A percentile compares a stretch with the other conserved stretches of the same genome.
Conservation (phyloP, 352 stramenopile species). For the Globisporangium canariense region DNA sequence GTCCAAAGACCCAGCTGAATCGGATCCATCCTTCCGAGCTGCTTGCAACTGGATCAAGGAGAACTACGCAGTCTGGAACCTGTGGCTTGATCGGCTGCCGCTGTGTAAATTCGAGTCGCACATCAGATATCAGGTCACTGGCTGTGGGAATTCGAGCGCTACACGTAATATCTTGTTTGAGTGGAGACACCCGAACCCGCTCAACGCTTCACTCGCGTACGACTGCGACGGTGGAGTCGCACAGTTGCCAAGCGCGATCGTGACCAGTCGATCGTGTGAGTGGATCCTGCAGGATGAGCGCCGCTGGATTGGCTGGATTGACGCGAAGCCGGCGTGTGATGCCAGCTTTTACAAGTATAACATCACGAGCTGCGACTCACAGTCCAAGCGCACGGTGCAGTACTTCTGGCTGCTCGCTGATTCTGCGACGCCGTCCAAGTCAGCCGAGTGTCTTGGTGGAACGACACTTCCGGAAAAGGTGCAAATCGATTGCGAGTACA, state of each 20-base stretch:
- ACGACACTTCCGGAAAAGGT: slow-evolving; percentile 17
- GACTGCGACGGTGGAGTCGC: slow-evolving; percentile 26
- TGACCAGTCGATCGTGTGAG: slow-evolving; percentile 27
- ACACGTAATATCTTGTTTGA: slow-evolving; percentile 7
- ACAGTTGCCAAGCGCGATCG: slow-evolving; percentile 16
- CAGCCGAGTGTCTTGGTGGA: slow-evolving; percentile 29
- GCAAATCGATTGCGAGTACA: slow-evolving; percentile 31
- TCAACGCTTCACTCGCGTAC: slow-evolving; percentile 22
- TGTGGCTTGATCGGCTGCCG: slow-evolving; percentile 36
- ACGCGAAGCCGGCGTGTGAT: slow-evolving; percentile 21
- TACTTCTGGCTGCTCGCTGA: slow-evolving; percentile 32
- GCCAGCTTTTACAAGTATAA: slow-evolving; percentile 26
- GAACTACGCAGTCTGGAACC: slow-evolving; percentile 43
- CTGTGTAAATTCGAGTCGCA: slow-evolving; percentile 24
- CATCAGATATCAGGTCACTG: slow-evolving; percentile 23
- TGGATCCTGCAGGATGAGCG: slow-evolving; percentile 19
- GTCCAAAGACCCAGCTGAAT: slow-evolving; percentile 8
- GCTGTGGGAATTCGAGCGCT: slow-evolving; percentile 22
- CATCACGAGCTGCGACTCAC: slow-evolving; percentile 15
- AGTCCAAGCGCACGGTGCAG: slow-evolving; percentile 15
- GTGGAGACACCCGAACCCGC: slow-evolving; percentile 2
- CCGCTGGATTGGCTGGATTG: slow-evolving; percentile 25
- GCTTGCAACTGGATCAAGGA: slow-evolving; percentile 44
- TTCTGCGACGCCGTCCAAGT: slow-evolving; percentile 16
- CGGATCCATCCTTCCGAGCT: slow-evolving; percentile 29